Evolutionary conservation across 352 stramenopile species (phyloP).

Genomic region (Phytophthora ohioensis): DNA sequence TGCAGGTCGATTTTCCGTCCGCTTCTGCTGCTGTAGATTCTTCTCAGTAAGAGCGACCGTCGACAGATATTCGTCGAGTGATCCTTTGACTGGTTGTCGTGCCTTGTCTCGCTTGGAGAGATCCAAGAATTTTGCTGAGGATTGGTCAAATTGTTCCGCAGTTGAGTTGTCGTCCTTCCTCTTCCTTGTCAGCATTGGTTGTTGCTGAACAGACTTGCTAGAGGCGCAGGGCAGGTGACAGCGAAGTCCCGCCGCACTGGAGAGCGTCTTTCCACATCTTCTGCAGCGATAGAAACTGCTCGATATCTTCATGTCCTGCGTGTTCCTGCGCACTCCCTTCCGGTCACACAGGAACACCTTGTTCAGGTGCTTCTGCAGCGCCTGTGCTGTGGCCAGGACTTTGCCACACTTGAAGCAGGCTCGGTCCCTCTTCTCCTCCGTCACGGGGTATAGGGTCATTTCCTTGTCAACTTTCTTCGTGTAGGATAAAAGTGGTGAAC

Average conservation of each 20-base stretch:
- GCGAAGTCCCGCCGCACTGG: constrained; percentile 4
- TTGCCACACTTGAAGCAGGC: constrained; percentile 22
- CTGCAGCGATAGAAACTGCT: constrained; percentile 3
- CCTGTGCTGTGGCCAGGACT: constrained; percentile 13
- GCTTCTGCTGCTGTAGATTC: neutral
- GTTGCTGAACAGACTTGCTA: neutral
- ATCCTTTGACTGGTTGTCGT: neutral
- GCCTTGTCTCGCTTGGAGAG: constrained; percentile 7
- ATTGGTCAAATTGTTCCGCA: constrained; percentile 1
- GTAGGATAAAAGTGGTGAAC: neutral
- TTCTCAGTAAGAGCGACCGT: neutral
- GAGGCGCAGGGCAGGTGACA: constrained; percentile 8
- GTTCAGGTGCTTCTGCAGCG: constrained; percentile 15
- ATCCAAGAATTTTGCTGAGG: neutral
- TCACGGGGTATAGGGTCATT: neutral
- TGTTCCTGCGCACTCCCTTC: constrained; percentile 16
- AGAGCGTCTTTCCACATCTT: constrained; percentile 13
- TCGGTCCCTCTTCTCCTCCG: neutral
- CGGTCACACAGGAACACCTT: constrained; percentile 19
- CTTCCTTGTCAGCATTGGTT: neutral
- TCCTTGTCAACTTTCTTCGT: neutral
- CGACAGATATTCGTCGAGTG: constrained; percentile 8
- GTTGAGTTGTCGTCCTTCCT: neutral
- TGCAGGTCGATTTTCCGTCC: neutral
- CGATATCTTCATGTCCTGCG: neutral